Percentiles rank a stretch among this genome's conserved stretches.
phyloP scores from a whole-genome alignment of 1,139 yeast genomes.

The Lipomyces yarrowii region DNA sequence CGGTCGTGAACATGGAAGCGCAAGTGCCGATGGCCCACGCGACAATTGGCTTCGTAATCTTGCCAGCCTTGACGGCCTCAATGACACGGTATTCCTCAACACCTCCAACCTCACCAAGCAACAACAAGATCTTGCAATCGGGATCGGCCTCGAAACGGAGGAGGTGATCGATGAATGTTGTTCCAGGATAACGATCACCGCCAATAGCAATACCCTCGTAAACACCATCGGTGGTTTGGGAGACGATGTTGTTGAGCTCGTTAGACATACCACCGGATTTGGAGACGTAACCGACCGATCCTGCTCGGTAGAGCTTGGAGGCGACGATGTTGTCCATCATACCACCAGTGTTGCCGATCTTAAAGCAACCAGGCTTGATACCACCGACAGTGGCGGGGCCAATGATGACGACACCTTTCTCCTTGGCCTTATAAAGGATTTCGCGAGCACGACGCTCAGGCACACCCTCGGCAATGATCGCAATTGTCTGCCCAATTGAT shows the following conservation, averaged over 20 bases:
- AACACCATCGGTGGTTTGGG: constrained; percentile 51
- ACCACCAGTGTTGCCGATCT: constrained; percentile 54
- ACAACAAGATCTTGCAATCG: constrained; percentile 49
- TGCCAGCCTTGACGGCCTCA: constrained; percentile 50
- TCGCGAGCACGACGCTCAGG: constrained; percentile 55
- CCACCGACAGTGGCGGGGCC: constrained; percentile 56
- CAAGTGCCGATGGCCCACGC: constrained; percentile 56
- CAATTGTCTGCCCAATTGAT: constrained; percentile 42
- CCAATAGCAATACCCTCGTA: constrained; percentile 54
- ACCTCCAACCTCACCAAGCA: constrained; percentile 53
- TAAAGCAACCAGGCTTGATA: constrained; percentile 54
- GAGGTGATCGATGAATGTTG: constrained; percentile 52
- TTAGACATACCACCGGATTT: constrained; percentile 55
- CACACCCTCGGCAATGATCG: constrained; percentile 54
- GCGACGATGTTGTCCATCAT: constrained; percentile 56
- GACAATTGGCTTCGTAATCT: constrained; percentile 51
- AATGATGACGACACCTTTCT: constrained; percentile 51
- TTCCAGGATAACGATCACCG: constrained; percentile 54
- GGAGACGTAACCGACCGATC: constrained; percentile 53
- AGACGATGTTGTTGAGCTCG: constrained; percentile 52
- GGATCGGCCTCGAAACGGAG: constrained; percentile 52
- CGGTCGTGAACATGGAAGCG: constrained; percentile 53
- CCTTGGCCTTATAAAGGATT: constrained; percentile 48
- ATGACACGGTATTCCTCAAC: constrained; percentile 54
- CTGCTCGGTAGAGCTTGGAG: constrained; percentile 52